Base-by-base conservation (phyloP, 805 yeast genomes). In the Maudiozyma serrabonitensis region DNA sequence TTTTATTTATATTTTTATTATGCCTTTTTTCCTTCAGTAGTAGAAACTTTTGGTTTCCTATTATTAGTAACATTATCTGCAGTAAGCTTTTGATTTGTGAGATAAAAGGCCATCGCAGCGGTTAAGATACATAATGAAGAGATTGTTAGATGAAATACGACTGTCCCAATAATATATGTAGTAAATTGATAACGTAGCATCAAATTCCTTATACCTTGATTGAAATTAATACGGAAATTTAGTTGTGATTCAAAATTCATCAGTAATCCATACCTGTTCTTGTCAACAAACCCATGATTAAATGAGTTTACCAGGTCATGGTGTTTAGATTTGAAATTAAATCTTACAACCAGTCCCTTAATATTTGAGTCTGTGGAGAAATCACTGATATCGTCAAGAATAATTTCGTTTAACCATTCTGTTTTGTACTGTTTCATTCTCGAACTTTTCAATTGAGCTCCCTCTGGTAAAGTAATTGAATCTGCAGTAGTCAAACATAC, bases 121-220 rank as follows among this genome's bases (percentile, higher is more conserved):
- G 61, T 52, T 9, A 56, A 13, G 5, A 51, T 19, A 47, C 62
- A 62, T 23, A 62, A 43, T 15, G 50, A 38, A 1, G 56, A 43
- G 11, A 58, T 45, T 7, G 53, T 45, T 4, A 50, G 31, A 37
- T 58, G 57, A 37, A 62, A 58, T 7, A 56, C 43, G 1, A 49
- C 21, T 8, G 53, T 54, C 1, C 68, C 68, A 25, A 58, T 50
- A 2, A 55, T 35, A 46, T 63, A 58, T 6, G 66, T 54, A 11
- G 61, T 38, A 34, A 53, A 50, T 15, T 47, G 50, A 54, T 58
- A 54, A 31, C 61, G 54, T 25, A 61, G 44, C 68, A 64, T 64
- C 13, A 62, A 49, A 46, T 64, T 62, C 46, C 67, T 54, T 45
- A 63, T 41, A 13, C 62, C 67, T 45, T 63, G 64, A 6, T 54